A percentile compares a stretch with the other conserved stretches of the same genome.
Evolutionary conservation across 176 grass and related monocot species (phyloP).

Genomic region (Puccinellia tenuiflora): DNA sequence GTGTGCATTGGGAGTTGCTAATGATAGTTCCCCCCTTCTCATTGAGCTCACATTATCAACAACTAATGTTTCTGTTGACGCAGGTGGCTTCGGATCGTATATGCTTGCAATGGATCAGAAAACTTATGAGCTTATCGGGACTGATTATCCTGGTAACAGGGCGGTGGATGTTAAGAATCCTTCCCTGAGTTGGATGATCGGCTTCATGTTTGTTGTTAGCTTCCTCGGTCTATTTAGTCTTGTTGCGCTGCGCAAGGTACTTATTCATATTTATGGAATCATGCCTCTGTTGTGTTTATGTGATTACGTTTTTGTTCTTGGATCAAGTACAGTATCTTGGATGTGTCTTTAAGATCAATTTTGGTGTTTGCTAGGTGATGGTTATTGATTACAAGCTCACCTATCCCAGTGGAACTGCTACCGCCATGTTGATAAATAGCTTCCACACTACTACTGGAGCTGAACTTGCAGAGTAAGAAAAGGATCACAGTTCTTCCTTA

Average conservation of each 20-base stretch:
- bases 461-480: constrained; percentile 49
- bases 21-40: neutral
- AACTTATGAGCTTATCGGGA: constrained; percentile 86
- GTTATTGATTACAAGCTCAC: constrained; percentile 63
- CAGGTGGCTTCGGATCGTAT: constrained; percentile 87
- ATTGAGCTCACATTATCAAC: neutral
- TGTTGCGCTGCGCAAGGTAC: constrained; percentile 81
- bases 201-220: constrained; percentile 87
- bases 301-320: neutral
- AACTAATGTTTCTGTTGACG: neutral
- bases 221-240: constrained; percentile 92
- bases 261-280: neutral
- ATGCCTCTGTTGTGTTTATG: neutral
- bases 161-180: constrained; percentile 88
- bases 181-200: constrained; percentile 85
- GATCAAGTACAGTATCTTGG: neutral
- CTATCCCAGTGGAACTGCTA: constrained; percentile 57
- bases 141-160: constrained; percentile 85
- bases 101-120: constrained; percentile 87
- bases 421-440: constrained; percentile 56
- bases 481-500: neutral
- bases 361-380: constrained; percentile 41
- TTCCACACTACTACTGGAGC: constrained; percentile 52
- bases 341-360: constrained; percentile 3
- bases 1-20: neutral